These are phyloP conservation scores for Drosera capensis DNA, from an alignment of 148 eudicot species.

Conservation along the genomic window DNA sequence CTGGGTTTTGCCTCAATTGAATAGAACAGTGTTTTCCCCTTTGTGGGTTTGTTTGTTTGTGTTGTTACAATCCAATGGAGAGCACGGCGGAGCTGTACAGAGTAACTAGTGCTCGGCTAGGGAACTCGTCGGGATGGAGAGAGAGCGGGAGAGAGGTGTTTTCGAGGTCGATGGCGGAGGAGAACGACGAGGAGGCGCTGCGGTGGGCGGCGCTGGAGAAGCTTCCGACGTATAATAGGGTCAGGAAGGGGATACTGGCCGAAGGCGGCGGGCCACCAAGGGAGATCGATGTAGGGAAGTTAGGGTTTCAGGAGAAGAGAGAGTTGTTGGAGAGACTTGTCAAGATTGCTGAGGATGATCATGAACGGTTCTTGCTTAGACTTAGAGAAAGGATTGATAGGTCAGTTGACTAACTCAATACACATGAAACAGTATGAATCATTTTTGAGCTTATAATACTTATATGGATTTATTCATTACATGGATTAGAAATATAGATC, in stretches of 20 bases:
- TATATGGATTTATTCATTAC: no score
- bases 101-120: background rate
- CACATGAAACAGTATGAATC: no score
- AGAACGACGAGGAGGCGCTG: background rate
- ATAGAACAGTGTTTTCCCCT: background rate
- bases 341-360: slow-evolving; percentile 5
- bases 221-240: background rate
- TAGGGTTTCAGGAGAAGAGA: slow-evolving; percentile 8
- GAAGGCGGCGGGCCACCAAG: background rate
- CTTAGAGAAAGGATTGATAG: slow-evolving; percentile 9
- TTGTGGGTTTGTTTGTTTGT: background rate
- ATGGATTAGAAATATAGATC: no score
- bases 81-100: background rate
- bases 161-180: background rate
- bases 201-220: background rate
- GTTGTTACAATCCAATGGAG: background rate
- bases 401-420: no score
- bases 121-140: background rate
- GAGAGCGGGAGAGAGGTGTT: slow-evolving; percentile 1
- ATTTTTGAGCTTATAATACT: no score
- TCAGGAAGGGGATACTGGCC: background rate
- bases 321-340: slow-evolving; percentile 6
- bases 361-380: slow-evolving; percentile 9
- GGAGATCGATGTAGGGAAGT: slow-evolving; percentile 7
- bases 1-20: background rate